Evolutionary conservation across 2,329 filamentous ascomycete genomes (phyloP), one percentile per base, ranked within the genome.

Genomic region (Paradendryphiella salina): DNA sequence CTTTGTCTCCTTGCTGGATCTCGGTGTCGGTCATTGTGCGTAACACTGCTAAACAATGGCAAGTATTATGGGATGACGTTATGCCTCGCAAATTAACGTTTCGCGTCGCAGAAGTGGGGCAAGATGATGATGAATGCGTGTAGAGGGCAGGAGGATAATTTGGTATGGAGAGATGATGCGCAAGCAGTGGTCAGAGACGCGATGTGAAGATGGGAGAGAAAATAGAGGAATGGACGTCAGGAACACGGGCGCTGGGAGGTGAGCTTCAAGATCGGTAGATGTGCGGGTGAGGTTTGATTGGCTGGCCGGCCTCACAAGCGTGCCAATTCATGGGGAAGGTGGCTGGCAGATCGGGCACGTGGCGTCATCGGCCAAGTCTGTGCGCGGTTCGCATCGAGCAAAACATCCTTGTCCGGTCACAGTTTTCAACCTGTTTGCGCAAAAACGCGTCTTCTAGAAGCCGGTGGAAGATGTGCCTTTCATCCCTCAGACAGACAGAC

Each of bases 1-100:
- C 70, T 67, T 73, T 59, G 45, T 73, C 70, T 50, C 70, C 70
- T 42, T 72, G 45, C 39, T 73, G 66, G 37, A 73, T 63, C 48
- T 71, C 55, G 21, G 63, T 64, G 29, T 72, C 69, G 35, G 69
- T 64, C 70, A 73, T 73, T 48, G 38, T 67, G 64, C 48, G 52
- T 15, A 48, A 55, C 49, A 46, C 45, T 29, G 35, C 44, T 45
- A 21, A 41, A 39, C 37, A 52, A 55, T 56, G 37, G 54, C 60
- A 56, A 46, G 38, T 47, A 50, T 44, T 48, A 42, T 47, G 50
- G 36, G 56, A 69, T 70, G 67, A 71, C 64, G 68, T 70, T 63
- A 64, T 69, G 53, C 46, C 57, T 42, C 42, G 48, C 50, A 52
- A 60, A 48, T 29, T 50, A 48, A 55, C 58, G 29, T 61, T 59